A percentile compares a stretch with the other conserved stretches of the same genome.
Evolutionary conservation across 2,329 filamentous ascomycete species (phyloP).

Genomic region (Cladophialophora chaetospira): DNA sequence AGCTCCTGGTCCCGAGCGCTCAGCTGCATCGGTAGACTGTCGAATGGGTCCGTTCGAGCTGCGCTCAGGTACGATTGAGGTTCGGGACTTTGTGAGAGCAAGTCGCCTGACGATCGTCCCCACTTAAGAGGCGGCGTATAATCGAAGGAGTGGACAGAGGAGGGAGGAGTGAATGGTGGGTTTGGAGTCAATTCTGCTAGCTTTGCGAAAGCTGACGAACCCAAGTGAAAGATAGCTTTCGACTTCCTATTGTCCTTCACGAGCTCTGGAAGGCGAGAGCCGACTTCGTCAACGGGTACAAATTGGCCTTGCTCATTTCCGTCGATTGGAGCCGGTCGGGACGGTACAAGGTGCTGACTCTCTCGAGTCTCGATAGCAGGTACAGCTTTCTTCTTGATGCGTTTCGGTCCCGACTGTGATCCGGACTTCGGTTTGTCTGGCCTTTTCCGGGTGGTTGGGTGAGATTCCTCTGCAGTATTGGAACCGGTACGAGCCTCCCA

Average conservation of each 20-base stretch:
- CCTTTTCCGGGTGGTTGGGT: slow-evolving; percentile 5
- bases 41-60: slow-evolving; percentile 43
- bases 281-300: slow-evolving; percentile 4
- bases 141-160: slow-evolving; percentile 6
- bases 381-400: not conserved
- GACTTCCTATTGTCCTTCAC: not conserved
- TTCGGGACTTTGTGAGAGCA: slow-evolving; percentile 29
- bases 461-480: not conserved
- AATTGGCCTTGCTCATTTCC: not conserved
- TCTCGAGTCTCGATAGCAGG: not conserved
- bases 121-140: slow-evolving; percentile 2
- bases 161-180: slow-evolving; percentile 8
- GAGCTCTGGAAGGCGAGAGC: not conserved
- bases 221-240: slow-evolving; percentile 6
- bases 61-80: slow-evolving; percentile 41
- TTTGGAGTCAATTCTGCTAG: slow-evolving; percentile 18
- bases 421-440: slow-evolving; percentile 4
- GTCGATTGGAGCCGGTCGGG: not conserved
- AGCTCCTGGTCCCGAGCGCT: slow-evolving; percentile 38
- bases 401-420: slow-evolving; percentile 5
- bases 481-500: slow-evolving; percentile 19
- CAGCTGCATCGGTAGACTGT: slow-evolving; percentile 39
- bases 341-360: not conserved
- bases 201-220: slow-evolving; percentile 21
- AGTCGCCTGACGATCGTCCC: not conserved